These are phyloP conservation scores for Trichoderma simmonsii DNA, from an alignment of 2,329 filamentous ascomycete genomes.

Conservation along the genomic window DNA sequence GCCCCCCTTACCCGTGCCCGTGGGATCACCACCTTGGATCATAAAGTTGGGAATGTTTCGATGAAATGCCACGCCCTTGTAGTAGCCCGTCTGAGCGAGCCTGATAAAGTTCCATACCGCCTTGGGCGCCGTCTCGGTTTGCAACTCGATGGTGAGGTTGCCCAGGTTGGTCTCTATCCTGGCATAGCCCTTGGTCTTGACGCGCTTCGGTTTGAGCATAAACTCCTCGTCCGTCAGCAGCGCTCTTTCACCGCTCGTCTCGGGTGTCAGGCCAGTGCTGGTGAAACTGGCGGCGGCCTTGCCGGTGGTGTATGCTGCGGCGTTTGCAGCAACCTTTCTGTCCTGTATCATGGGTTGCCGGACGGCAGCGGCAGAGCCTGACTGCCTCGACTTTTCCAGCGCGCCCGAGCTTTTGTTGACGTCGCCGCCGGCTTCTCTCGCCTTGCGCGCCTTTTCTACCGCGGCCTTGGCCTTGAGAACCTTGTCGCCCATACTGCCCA, in stretches of 20 bases:
- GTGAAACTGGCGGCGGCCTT: conserved; percentile 92
- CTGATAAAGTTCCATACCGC: conserved; percentile 97
- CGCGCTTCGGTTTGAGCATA: conserved; percentile 84
- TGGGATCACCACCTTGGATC: conserved; percentile 95
- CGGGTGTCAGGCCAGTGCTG: conserved; percentile 86
- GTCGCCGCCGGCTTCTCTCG: conserved; percentile 60
- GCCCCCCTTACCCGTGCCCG: conserved; percentile 88
- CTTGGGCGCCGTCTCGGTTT: conserved; percentile 85
- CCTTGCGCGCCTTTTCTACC: conserved; percentile 82
- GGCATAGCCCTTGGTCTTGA: conserved; percentile 89
- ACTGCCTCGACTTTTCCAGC: conserved; percentile 32
- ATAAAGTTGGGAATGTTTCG: conserved; percentile 95
- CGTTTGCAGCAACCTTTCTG: conserved; percentile 70
- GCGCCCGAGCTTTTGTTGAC: conserved; percentile 52
- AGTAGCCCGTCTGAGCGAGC: conserved; percentile 85
- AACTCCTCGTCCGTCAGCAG: conserved; percentile 91
- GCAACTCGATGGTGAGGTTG: conserved; percentile 81
- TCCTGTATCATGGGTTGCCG: conserved; percentile 47
- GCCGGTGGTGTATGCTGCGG: conserved; percentile 86
- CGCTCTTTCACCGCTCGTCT: conserved; percentile 83
- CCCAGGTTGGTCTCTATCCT: conserved; percentile 84
- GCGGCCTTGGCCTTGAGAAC: conserved; percentile 89
- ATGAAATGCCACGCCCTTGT: conserved; percentile 80
- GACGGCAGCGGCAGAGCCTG: conserved; percentile 23
- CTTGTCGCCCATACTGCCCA: conserved; percentile 77